A percentile compares a stretch with the other conserved stretches of the same genome.
These are phyloP conservation scores for Pseudozyma sp. DNA, from an alignment of 1,284 basidiomycete species.

Conservation along the genomic window DNA sequence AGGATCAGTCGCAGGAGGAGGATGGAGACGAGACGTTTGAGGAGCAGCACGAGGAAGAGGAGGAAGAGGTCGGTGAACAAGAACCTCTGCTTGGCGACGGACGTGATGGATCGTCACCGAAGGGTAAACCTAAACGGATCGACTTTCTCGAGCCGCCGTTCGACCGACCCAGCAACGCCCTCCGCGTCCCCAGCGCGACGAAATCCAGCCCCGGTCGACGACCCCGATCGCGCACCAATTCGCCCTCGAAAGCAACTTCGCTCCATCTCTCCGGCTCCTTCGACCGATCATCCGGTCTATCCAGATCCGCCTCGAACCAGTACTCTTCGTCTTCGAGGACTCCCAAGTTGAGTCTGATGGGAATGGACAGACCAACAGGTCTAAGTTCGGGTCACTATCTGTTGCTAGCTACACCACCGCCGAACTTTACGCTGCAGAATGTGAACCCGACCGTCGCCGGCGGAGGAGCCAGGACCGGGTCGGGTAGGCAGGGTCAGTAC, in stretches of 20 bases:
- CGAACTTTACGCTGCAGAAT: conserved; percentile 18
- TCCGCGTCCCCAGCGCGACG: conserved; percentile 20
- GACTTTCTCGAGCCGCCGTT: conserved; percentile 20
- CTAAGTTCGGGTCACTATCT: conserved; percentile 45
- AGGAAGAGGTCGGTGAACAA: not conserved
- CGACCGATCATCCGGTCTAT: conserved; percentile 23
- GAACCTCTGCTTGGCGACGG: conserved; percentile 15
- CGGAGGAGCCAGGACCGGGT: not conserved
- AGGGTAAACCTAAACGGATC: conserved; percentile 11
- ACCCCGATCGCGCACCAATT: conserved; percentile 40
- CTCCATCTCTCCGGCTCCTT: conserved; percentile 29
- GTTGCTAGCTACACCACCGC: conserved; percentile 37
- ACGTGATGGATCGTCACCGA: not conserved
- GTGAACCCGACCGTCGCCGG: conserved; percentile 9
- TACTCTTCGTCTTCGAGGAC: conserved; percentile 19
- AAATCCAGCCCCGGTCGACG: conserved; percentile 8
- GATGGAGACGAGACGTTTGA: conserved; percentile 1
- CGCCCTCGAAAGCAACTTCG: conserved; percentile 17
- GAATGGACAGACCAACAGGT: conserved; percentile 39
- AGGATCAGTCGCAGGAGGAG: conserved; percentile 3
- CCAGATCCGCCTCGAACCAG: conserved; percentile 30
- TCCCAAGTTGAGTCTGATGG: conserved; percentile 36
- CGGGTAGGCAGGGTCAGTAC: conserved; percentile 13
- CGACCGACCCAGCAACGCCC: conserved; percentile 17
- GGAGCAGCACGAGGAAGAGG: conserved; percentile 4